phyloP scores from a whole-genome alignment of 495 filamentous ascomycete species.

The Penicillium angulare region DNA sequence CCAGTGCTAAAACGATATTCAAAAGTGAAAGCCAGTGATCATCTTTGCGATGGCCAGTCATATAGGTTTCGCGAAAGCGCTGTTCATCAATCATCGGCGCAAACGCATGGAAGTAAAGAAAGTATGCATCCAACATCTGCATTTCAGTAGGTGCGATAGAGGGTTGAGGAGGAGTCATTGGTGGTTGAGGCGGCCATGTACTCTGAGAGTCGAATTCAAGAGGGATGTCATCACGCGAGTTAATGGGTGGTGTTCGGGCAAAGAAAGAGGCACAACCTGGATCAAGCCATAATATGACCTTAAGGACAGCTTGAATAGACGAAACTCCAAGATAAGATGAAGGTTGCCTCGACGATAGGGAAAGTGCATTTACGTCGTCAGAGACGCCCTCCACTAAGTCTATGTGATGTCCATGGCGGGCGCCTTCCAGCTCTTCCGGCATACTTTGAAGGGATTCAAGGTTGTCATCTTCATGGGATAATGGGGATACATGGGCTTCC shows the following conservation, averaged over 20 bases:
- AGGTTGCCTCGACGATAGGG: constrained; percentile 66
- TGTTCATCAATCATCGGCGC: constrained; percentile 76
- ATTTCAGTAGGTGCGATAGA: constrained; percentile 38
- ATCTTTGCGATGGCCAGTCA: constrained; percentile 64
- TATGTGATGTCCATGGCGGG: constrained; percentile 17
- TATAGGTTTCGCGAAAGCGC: constrained; percentile 69
- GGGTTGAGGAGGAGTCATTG: constrained; percentile 25
- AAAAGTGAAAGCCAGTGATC: constrained; percentile 71
- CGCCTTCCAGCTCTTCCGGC: constrained; percentile 35
- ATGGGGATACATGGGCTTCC: constrained; percentile 42
- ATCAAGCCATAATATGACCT: constrained; percentile 76
- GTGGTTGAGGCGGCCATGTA: constrained; percentile 28
- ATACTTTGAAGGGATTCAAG: constrained; percentile 43
- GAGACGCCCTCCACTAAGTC: constrained; percentile 66
- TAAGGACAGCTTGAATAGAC: constrained; percentile 75
- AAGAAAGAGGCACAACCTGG: constrained; percentile 62
- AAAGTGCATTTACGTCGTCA: constrained; percentile 79
- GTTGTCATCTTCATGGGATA: constrained; percentile 40
- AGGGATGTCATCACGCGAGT: constrained; percentile 19
- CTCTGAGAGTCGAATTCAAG: constrained; percentile 14
- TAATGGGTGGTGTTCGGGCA: constrained; percentile 34
- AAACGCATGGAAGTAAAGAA: constrained; percentile 71
- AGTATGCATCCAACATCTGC: constrained; percentile 73
- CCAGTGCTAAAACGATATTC: constrained; percentile 80
- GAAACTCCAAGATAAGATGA: constrained; percentile 81